Percentiles rank a stretch among this genome's conserved stretches.
phyloP scores from a whole-genome alignment of 2,329 filamentous ascomycete species.

The Moelleriella libera region DNA sequence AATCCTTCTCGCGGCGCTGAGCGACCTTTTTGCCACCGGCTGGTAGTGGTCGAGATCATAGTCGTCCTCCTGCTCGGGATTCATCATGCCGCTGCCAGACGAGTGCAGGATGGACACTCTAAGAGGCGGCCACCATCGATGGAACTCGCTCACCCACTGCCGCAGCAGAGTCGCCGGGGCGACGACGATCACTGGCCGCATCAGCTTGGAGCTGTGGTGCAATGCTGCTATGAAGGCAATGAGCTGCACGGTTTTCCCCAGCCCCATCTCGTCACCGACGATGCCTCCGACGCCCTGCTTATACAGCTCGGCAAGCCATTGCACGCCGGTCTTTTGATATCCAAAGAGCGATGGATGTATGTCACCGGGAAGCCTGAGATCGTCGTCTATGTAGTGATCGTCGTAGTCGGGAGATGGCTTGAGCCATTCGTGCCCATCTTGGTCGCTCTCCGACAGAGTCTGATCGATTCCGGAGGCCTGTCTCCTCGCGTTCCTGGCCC shows the following conservation, averaged over 20 bases:
- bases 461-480: constrained; percentile 19
- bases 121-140: constrained; percentile 98
- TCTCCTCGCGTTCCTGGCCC: constrained; percentile 24
- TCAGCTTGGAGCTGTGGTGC: constrained; percentile 78
- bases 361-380: constrained; percentile 74
- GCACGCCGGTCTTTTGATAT: constrained; percentile 92
- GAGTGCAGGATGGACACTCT: constrained; percentile 90
- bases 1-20: constrained; percentile 60
- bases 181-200: constrained; percentile 78
- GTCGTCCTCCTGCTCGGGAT: constrained; percentile 49
- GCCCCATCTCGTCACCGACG: constrained; percentile 92
- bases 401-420: constrained; percentile 72
- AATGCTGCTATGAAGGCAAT: constrained; percentile 76
- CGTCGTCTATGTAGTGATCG: constrained; percentile 62
- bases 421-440: constrained; percentile 54
- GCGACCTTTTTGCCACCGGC: constrained; percentile 17
- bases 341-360: constrained; percentile 87
- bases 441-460: constrained; percentile 25
- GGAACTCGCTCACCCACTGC: constrained; percentile 98
- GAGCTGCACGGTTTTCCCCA: constrained; percentile 76
- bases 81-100: constrained; percentile 92
- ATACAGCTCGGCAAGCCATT: constrained; percentile 91
- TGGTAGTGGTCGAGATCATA: constrained; percentile 31
- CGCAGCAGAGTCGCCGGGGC: constrained; percentile 89
- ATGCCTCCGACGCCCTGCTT: constrained; percentile 85